Evolutionary conservation across 1,284 basidiomycete genomes (phyloP).

Genomic region (Ceratobasidium sp.): DNA sequence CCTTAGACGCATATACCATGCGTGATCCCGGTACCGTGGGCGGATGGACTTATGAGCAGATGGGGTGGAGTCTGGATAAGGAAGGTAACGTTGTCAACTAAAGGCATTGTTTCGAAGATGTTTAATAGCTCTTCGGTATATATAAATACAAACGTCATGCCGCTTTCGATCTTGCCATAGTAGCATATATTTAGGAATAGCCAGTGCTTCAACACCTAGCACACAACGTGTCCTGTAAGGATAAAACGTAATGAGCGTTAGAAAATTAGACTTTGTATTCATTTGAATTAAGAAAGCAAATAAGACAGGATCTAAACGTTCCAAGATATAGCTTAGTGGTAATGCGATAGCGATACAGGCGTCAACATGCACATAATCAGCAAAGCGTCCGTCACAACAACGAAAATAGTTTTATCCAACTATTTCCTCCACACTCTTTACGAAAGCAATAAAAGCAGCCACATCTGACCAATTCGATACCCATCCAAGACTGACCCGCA

Average conservation of each 20-base stretch:
- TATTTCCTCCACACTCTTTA: constrained; percentile 12
- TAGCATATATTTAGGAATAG: no score
- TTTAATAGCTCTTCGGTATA: no score
- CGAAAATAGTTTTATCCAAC: not conserved
- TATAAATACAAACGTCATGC: no score
- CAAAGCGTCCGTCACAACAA: not conserved
- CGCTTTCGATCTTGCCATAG: no score
- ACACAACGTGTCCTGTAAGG: no score
- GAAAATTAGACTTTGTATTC: not conserved
- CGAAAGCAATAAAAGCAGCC: constrained; percentile 31
- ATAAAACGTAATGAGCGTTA: not conserved
- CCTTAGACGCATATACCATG: constrained; percentile 58
- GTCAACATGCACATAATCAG: not conserved
- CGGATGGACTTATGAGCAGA: constrained; percentile 66
- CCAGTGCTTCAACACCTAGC: no score
- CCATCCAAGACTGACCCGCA: constrained; percentile 75
- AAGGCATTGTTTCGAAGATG: not conserved
- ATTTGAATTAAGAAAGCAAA: not conserved
- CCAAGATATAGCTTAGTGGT: not conserved
- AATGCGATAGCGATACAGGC: not conserved
- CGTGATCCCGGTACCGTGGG: constrained; percentile 56
- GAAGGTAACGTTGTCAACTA: constrained; percentile 57
- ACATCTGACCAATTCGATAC: constrained; percentile 41
- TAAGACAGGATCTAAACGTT: not conserved
- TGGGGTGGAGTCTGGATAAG: constrained; percentile 65